phyloP scores from a whole-genome alignment of 805 yeast genomes.

The Candida nemodendra region DNA sequence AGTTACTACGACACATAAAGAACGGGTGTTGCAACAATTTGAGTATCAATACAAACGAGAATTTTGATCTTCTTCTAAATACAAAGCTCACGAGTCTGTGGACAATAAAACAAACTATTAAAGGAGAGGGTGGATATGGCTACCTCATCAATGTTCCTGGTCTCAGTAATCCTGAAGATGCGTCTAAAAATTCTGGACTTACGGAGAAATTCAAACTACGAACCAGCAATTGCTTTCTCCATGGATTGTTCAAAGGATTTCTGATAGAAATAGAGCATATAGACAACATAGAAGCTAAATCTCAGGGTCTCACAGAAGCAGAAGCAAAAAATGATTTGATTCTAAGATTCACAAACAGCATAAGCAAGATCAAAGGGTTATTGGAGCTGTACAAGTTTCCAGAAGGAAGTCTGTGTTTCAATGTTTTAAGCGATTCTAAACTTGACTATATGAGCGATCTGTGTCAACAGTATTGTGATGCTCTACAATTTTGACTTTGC shows the following conservation, averaged over 20 bases:
- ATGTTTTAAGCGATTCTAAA: conserved; percentile 37
- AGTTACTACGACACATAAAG: conserved; percentile 25
- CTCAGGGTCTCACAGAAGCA: conserved; percentile 12
- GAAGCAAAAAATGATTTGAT: conserved; percentile 27
- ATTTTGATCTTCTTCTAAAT: conserved; percentile 53
- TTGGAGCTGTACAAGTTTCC: conserved; percentile 35
- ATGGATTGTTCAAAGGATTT: conserved; percentile 72
- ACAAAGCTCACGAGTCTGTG: conserved; percentile 67
- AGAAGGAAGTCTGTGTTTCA: conserved; percentile 35
- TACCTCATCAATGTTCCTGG: conserved; percentile 48
- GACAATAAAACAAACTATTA: conserved; percentile 64
- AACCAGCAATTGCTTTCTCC: conserved; percentile 69
- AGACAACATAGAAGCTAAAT: conserved; percentile 20
- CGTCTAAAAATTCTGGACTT: conserved; percentile 1
- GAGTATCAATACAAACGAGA: conserved; percentile 37
- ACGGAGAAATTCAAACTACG: conserved; percentile 53
- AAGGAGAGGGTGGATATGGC: conserved; percentile 73
- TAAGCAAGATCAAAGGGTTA: conserved; percentile 33
- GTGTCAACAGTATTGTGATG: conserved; percentile 41
- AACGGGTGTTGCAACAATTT: conserved; percentile 54
- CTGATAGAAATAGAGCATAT: conserved; percentile 56
- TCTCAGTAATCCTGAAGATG: conserved; percentile 1
- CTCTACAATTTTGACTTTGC: conserved; percentile 37
- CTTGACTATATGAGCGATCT: conserved; percentile 37
- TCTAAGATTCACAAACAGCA: conserved; percentile 32